A percentile compares a stretch with the other conserved stretches of the same genome.
Evolutionary conservation across 805 yeast species (phyloP).

Genomic region (Lachancea lanzarotensis): DNA sequence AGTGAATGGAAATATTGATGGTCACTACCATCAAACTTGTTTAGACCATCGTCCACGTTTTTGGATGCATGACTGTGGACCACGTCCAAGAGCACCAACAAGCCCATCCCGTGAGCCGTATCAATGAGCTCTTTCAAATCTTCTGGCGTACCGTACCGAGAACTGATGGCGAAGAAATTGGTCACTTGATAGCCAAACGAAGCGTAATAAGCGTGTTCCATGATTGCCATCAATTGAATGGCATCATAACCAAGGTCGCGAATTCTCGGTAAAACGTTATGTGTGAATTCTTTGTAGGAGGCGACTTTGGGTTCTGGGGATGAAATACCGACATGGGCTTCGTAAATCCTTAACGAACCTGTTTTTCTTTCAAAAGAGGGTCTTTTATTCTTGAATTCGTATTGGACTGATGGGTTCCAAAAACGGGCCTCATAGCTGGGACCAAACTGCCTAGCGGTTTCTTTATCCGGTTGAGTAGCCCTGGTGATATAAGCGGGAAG

Average conservation of each 20-base stretch:
- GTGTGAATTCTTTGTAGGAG: slow-evolving; percentile 76
- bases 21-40: slow-evolving; percentile 91
- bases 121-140: slow-evolving; percentile 87
- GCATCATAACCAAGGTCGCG: slow-evolving; percentile 84
- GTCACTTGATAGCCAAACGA: slow-evolving; percentile 97
- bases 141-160: slow-evolving; percentile 93
- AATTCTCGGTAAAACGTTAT: slow-evolving; percentile 75
- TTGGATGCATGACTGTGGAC: slow-evolving; percentile 96
- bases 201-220: slow-evolving; percentile 99
- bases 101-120: slow-evolving; percentile 83
- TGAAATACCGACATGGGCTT: slow-evolving; percentile 93
- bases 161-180: slow-evolving; percentile 81
- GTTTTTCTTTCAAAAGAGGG: slow-evolving; percentile 45
- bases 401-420: slow-evolving; percentile 73
- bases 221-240: slow-evolving; percentile 92
- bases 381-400: slow-evolving; percentile 55
- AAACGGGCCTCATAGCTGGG: slow-evolving; percentile 75
- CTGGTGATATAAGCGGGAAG: slow-evolving; percentile 85
- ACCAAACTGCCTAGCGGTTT: slow-evolving; percentile 35
- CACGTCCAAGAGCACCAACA: slow-evolving; percentile 79
- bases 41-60: slow-evolving; percentile 88
- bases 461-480: slow-evolving; percentile 68
- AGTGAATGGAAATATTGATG: slow-evolving; percentile 83
- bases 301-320: slow-evolving; percentile 85
- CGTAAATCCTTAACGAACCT: slow-evolving; percentile 67